Conservation (phyloP, 2,329 filamentous ascomycete species). For the Rhynchosporium agropyri region DNA sequence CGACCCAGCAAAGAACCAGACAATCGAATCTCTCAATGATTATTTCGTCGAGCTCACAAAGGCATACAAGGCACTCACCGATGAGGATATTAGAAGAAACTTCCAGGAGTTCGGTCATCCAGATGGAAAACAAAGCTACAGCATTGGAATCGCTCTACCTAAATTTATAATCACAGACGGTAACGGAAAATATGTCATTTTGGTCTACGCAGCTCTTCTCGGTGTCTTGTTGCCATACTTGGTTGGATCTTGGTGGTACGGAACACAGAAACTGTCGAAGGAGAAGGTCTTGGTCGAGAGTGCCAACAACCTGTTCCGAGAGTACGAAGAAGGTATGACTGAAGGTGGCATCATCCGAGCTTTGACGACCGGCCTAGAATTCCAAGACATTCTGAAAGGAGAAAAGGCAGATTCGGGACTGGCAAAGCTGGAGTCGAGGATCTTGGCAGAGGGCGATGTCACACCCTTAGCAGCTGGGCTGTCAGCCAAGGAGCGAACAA, state of each 20-base stretch:
- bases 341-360: constrained; percentile 79
- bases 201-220: constrained; percentile 85
- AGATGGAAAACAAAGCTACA: constrained; percentile 97
- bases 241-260: constrained; percentile 98
- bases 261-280: constrained; percentile 88
- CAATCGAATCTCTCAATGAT: constrained; percentile 79
- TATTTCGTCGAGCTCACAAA: constrained; percentile 95
- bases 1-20: constrained; percentile 86
- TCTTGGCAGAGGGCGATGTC: constrained; percentile 63
- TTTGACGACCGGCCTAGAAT: constrained; percentile 85
- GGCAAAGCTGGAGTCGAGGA: constrained; percentile 79
- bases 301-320: constrained; percentile 90
- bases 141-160: constrained; percentile 94
- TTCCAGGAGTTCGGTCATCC: constrained; percentile 95
- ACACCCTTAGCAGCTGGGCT: constrained; percentile 60
- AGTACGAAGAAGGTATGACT: constrained; percentile 84
- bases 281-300: constrained; percentile 92
- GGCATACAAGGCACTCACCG: constrained; percentile 95
- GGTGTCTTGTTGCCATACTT: constrained; percentile 90
- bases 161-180: constrained; percentile 91
- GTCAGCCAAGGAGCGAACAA: constrained; percentile 72
- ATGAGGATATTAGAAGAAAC: constrained; percentile 96
- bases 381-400: constrained; percentile 73
- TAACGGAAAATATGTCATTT: constrained; percentile 91
- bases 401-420: constrained; percentile 79